Evolutionary conservation across 2,329 filamentous ascomycete species (phyloP).

Genomic region (Colletotrichum eremochloae): DNA sequence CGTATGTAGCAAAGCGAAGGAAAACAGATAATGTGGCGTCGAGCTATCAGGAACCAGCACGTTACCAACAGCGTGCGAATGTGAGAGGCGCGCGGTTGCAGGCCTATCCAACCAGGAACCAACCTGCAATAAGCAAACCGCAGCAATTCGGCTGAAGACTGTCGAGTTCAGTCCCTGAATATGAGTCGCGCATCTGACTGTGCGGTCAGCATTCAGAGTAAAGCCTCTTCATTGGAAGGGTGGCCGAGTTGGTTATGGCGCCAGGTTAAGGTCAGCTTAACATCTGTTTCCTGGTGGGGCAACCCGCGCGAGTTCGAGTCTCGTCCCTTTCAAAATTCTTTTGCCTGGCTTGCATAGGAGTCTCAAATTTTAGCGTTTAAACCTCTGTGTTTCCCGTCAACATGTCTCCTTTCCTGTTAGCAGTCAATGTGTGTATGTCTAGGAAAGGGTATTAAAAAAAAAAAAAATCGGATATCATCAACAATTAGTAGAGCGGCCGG

Average conservation of each 20-base stretch:
- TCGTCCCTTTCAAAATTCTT: slow-evolving; percentile 33
- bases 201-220: background rate
- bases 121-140: background rate
- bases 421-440: no score
- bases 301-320: slow-evolving; percentile 43
- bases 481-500: slow-evolving; percentile 1
- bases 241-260: slow-evolving; percentile 43
- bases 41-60: background rate
- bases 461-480: background rate
- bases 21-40: background rate
- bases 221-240: slow-evolving; percentile 3
- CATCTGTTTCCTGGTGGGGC: slow-evolving; percentile 41
- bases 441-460: background rate
- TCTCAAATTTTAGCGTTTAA: no score
- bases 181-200: rapidly evolving
- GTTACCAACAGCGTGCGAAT: background rate
- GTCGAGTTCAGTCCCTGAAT: background rate
- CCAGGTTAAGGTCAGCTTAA: slow-evolving; percentile 42
- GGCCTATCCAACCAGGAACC: background rate
- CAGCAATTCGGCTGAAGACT: background rate
- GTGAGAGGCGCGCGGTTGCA: background rate
- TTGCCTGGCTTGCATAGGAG: no score
- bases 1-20: slow-evolving; percentile 3
- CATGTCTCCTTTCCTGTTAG: no score
- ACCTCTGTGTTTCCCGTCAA: no score